A percentile compares a stretch with the other conserved stretches of the same genome.
Evolutionary conservation across 2,329 filamentous ascomycete genomes (phyloP).

Genomic region (Cercospora zeina): DNA sequence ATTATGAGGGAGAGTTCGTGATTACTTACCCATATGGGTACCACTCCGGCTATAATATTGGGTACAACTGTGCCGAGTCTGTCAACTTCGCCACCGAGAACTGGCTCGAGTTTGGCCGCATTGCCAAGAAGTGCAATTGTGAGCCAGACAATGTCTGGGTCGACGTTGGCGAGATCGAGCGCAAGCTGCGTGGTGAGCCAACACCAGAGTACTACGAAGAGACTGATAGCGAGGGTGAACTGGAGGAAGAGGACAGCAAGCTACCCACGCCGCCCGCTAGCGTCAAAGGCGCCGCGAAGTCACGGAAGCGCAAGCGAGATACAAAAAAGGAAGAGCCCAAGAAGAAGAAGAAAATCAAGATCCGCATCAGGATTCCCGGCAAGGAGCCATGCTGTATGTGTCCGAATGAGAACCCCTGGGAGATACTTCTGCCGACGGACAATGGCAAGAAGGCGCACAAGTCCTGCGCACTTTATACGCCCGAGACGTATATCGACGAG

Average conservation of each 20-base stretch:
- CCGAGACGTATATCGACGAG: constrained; percentile 82
- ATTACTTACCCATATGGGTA: constrained; percentile 99
- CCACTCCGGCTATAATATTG: constrained; percentile 95
- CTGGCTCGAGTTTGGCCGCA: constrained; percentile 92
- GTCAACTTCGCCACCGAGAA: constrained; percentile 97
- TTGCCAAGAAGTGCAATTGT: constrained; percentile 95
- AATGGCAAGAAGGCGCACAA: constrained; percentile 85
- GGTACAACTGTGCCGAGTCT: constrained; percentile 97
- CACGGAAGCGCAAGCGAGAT: constrained; percentile 68
- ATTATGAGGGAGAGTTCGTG: constrained; percentile 95
- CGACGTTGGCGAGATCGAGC: constrained; percentile 92
- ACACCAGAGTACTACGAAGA: constrained; percentile 80
- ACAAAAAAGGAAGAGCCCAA: constrained; percentile 54
- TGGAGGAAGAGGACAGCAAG: constrained; percentile 58
- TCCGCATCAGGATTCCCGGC: constrained; percentile 68
- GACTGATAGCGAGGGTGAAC: constrained; percentile 67
- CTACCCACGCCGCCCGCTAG: constrained; percentile 77
- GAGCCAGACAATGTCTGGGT: constrained; percentile 98
- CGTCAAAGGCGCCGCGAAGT: constrained; percentile 62
- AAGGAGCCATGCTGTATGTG: constrained; percentile 87
- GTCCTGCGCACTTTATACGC: constrained; percentile 84
- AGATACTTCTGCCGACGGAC: constrained; percentile 82
- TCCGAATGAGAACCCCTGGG: constrained; percentile 80
- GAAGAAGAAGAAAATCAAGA: constrained; percentile 73
- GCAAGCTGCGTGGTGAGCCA: constrained; percentile 82